Evolutionary conservation across 768 basidiomycete genomes (phyloP).

Genomic region (Phaffia australis): DNA sequence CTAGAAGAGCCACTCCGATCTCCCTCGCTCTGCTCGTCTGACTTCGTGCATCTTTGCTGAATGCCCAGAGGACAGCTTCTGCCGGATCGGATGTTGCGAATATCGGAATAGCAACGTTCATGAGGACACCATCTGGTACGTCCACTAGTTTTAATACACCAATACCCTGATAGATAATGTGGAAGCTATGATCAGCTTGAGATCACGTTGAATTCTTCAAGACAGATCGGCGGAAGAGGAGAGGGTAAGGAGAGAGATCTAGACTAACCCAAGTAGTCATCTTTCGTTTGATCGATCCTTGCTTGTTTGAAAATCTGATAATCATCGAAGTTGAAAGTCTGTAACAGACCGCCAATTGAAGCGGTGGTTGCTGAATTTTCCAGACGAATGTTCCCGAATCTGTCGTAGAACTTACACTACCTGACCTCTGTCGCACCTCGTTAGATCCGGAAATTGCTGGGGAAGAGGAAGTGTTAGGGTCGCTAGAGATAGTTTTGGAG

Average conservation of each 20-base stretch:
- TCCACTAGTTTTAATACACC: constrained; percentile 31
- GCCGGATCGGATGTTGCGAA: constrained; percentile 31
- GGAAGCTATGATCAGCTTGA: constrained; percentile 32
- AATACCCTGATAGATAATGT: constrained; percentile 29
- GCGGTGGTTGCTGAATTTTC: constrained; percentile 24
- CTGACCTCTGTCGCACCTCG: neutral
- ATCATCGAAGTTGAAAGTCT: constrained; percentile 36
- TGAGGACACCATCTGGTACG: constrained; percentile 28
- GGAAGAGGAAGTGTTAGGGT: constrained; percentile 3
- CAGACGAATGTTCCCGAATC: constrained; percentile 7
- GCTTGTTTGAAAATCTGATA: constrained; percentile 29
- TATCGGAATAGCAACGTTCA: constrained; percentile 29
- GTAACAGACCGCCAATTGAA: constrained; percentile 35
- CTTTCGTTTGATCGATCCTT: too few relatives aligned
- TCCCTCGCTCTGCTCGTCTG: constrained; percentile 4
- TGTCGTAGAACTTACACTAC: neutral
- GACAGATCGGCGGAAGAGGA: neutral
- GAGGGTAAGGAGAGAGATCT: neutral
- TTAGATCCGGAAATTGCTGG: constrained; percentile 1
- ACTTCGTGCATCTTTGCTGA: constrained; percentile 24
- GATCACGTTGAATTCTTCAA: neutral
- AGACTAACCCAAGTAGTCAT: neutral
- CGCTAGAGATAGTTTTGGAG: constrained; percentile 25
- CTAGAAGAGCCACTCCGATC: constrained; percentile 10
- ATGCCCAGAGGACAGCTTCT: constrained; percentile 26